These are phyloP conservation scores for Ogataea parapolymorpha DNA, from an alignment of 805 yeast genomes.

Conservation along the genomic window DNA sequence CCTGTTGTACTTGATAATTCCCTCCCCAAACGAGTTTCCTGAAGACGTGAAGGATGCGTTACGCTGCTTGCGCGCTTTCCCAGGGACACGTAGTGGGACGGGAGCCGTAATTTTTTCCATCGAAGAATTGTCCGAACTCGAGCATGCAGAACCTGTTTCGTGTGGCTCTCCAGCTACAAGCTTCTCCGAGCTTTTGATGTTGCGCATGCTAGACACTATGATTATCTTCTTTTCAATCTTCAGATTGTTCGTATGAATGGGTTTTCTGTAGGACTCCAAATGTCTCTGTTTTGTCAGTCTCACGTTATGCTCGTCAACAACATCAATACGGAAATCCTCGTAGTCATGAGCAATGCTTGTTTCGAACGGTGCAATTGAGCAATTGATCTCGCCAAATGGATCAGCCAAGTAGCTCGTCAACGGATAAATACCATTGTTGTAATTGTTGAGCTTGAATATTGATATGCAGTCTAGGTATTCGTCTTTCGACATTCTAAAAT, in stretches of 20 bases:
- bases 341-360: slow-evolving; percentile 10
- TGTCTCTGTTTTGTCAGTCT: slow-evolving; percentile 21
- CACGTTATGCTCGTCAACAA: slow-evolving; percentile 19
- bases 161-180: slow-evolving; percentile 9
- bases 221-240: slow-evolving; percentile 20
- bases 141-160: slow-evolving; percentile 4
- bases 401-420: slow-evolving; percentile 19
- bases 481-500: slow-evolving; percentile 15
- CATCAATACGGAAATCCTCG: slow-evolving; percentile 28
- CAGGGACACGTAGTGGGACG: background rate
- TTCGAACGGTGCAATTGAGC: slow-evolving; percentile 18
- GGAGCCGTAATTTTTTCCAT: slow-evolving; percentile 1
- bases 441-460: slow-evolving; percentile 26
- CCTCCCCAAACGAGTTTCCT: slow-evolving; percentile 36
- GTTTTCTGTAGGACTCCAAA: slow-evolving; percentile 23
- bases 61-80: slow-evolving; percentile 12
- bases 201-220: slow-evolving; percentile 18
- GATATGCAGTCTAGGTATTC: slow-evolving; percentile 21
- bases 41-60: slow-evolving; percentile 34
- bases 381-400: slow-evolving; percentile 10
- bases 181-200: slow-evolving; percentile 6
- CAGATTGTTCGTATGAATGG: slow-evolving; percentile 21
- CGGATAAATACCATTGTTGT: slow-evolving; percentile 27
- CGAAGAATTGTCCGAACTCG: slow-evolving; percentile 3
- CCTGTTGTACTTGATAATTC: slow-evolving; percentile 33